Evolutionary conservation across 192 early-diverging fungal species (phyloP).

Genomic region (Backusella luteola): DNA sequence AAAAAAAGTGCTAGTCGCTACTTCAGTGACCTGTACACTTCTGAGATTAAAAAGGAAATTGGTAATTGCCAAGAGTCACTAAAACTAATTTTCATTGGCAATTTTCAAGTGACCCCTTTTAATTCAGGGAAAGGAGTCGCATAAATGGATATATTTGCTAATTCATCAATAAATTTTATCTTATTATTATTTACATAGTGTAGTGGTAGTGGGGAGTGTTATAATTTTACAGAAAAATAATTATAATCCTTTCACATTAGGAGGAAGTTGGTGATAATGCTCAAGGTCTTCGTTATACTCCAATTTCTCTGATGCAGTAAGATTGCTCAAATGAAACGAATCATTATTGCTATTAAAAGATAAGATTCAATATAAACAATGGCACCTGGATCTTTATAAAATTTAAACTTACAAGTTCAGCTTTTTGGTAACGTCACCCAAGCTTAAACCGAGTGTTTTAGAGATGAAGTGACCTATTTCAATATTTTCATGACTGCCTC

Average conservation of each 20-base stretch:
- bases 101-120: not conserved
- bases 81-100: not conserved
- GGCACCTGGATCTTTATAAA: not conserved
- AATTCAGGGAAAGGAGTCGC: not conserved
- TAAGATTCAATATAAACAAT: not conserved
- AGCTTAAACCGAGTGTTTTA: slow-evolving; percentile 56
- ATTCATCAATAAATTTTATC: not conserved
- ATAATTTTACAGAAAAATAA: not conserved
- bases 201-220: not conserved
- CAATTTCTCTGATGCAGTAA: not conserved
- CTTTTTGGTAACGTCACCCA: slow-evolving; percentile 54
- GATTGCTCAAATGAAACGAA: not conserved
- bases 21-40: not conserved
- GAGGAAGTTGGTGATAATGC: not conserved
- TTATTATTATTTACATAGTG: slow-evolving; percentile 6
- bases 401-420: slow-evolving; percentile 6
- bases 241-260: not conserved
- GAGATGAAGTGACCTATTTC: slow-evolving; percentile 77
- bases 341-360: not conserved
- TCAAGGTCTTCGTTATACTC: slow-evolving; percentile 3
- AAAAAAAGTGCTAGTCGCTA: not conserved
- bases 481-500: slow-evolving; percentile 89
- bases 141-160: not conserved
- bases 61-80: not conserved
- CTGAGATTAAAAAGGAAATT: not conserved